Evolutionary conservation across 2,329 filamentous ascomycete species (phyloP).

Genomic region (Claviceps sp.): DNA sequence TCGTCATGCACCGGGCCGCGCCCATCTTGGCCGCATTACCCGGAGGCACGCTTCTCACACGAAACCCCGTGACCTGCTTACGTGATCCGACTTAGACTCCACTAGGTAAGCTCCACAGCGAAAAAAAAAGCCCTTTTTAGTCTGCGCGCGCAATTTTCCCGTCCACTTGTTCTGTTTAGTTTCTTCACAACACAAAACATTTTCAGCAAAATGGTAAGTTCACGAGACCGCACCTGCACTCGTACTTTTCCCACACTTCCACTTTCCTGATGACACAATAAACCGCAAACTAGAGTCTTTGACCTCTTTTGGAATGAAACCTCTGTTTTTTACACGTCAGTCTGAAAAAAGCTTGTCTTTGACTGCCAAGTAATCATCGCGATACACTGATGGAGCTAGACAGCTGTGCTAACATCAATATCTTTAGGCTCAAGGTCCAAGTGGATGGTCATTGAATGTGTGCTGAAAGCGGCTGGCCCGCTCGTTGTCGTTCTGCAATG

Average conservation of each 20-base stretch:
- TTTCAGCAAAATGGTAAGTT: constrained; percentile 8
- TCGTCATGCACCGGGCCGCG: not conserved
- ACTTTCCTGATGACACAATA: constrained; percentile 62
- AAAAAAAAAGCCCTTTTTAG: constrained; percentile 10
- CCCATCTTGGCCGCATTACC: not conserved
- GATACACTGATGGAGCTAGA: not conserved
- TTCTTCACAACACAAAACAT: constrained; percentile 3
- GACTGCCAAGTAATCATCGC: constrained; percentile 1
- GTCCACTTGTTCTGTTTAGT: constrained; percentile 5
- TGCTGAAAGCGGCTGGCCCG: not conserved
- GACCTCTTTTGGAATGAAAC: constrained; percentile 73
- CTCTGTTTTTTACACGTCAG: constrained; percentile 75
- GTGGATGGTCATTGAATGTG: constrained; percentile 3
- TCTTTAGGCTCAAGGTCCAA: constrained; percentile 4
- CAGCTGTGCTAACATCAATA: constrained; percentile 13
- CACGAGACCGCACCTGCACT: not conserved
- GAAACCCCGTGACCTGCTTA: constrained; percentile 19
- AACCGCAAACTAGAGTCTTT: constrained; percentile 98
- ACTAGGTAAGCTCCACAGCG: constrained; percentile 10
- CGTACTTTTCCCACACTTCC: constrained; percentile 3
- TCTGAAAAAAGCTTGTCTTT: constrained; percentile 48
- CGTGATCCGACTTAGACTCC: constrained; percentile 4
- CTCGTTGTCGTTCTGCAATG: not conserved
- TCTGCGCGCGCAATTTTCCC: constrained; percentile 15
- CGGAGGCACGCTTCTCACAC: constrained; percentile 15